Conservation (phyloP, 768 basidiomycete genomes). For the Hericium rajendrae region DNA sequence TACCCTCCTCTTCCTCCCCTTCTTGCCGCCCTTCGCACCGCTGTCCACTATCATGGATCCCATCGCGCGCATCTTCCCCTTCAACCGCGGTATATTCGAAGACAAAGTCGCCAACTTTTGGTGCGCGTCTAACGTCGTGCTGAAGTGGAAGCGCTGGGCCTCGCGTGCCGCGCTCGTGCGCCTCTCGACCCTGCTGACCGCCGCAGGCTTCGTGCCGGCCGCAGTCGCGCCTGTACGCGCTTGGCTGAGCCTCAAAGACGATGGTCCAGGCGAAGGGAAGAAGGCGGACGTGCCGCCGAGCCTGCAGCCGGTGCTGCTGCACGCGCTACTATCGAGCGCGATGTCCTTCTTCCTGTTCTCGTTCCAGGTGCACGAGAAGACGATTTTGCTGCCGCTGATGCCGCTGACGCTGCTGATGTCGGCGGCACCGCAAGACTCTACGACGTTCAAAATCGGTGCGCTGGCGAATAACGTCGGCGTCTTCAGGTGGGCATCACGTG, state of each 20-base stretch:
- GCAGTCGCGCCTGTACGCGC: conserved; percentile 36
- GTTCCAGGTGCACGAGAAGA: conserved; percentile 95
- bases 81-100: conserved; percentile 83
- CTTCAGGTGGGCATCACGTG: conserved; percentile 56
- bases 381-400: conserved; percentile 76
- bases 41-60: conserved; percentile 44
- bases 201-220: conserved; percentile 58
- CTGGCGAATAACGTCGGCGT: conserved; percentile 76
- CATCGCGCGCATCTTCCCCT: conserved; percentile 81
- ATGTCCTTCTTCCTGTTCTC: conserved; percentile 96
- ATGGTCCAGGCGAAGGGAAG: neutral
- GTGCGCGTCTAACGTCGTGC: conserved; percentile 83
- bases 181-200: conserved; percentile 57
- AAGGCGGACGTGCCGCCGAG: conserved; percentile 28
- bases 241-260: conserved; percentile 23
- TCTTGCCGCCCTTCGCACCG: conserved; percentile 57
- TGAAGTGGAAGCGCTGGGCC: conserved; percentile 73
- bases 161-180: conserved; percentile 43
- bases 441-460: conserved; percentile 59
- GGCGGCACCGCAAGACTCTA: conserved; percentile 35
- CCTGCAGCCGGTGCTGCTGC: conserved; percentile 63
- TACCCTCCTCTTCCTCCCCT: conserved; percentile 65
- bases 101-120: conserved; percentile 98
- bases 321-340: conserved; percentile 69
- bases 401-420: conserved; percentile 75